phyloP scores from a whole-genome alignment of 257 asterid species.

The Orobanche coerulescens region DNA sequence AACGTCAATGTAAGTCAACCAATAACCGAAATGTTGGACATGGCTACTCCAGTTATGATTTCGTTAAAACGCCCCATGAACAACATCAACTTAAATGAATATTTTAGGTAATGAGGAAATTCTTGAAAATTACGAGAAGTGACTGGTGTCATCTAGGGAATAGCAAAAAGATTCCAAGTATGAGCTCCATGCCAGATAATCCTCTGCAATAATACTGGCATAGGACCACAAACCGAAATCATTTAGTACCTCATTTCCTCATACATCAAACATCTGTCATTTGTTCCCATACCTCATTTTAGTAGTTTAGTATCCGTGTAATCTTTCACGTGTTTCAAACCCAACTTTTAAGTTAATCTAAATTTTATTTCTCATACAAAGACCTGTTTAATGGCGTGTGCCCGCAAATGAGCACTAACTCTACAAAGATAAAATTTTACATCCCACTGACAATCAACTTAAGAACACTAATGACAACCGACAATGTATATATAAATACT shows the following conservation, averaged over 20 bases:
- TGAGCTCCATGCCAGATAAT: neutral
- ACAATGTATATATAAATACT: neutral
- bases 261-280: neutral
- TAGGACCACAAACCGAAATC: neutral
- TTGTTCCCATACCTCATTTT: neutral
- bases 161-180: neutral
- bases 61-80: neutral
- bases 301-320: neutral
- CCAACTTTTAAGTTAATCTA: slow-evolving; percentile 1
- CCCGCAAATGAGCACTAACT: slow-evolving; percentile 2
- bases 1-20: neutral
- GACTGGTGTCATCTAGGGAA: neutral
- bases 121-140: neutral
- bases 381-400: neutral
- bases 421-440: neutral
- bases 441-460: slow-evolving; percentile 9
- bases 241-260: neutral
- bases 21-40: neutral
- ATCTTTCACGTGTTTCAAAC: neutral
- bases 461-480: neutral
- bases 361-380: slow-evolving; percentile 1
- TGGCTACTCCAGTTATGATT: neutral
- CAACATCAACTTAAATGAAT: neutral
- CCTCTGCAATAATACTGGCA: neutral
- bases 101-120: neutral